A percentile compares a stretch with the other conserved stretches of the same genome.
Conservation (phyloP, 1,284 basidiomycete species). For the Trichosporon sp. region DNA sequence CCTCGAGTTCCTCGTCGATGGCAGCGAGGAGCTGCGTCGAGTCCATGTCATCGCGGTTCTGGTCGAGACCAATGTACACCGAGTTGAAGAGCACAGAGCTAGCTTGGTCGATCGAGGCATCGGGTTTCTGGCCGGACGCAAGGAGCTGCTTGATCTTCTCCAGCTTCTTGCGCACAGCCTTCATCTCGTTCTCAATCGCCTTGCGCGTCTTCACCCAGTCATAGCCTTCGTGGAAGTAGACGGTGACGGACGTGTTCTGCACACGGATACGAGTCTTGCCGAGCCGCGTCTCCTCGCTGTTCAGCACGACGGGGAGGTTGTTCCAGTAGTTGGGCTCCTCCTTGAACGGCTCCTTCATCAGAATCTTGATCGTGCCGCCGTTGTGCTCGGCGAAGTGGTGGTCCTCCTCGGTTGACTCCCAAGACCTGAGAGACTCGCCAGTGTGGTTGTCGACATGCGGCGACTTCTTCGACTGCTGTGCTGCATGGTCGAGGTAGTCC, state of each 20-base stretch:
- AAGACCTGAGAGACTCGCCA: conserved; percentile 57
- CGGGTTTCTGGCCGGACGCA: conserved; percentile 86
- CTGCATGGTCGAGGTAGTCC: conserved; percentile 79
- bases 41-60: conserved; percentile 69
- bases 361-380: conserved; percentile 82
- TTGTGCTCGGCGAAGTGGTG: conserved; percentile 85
- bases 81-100: conserved; percentile 79
- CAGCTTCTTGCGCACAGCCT: conserved; percentile 79
- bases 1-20: conserved; percentile 81
- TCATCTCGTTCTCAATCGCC: conserved; percentile 83
- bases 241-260: conserved; percentile 65
- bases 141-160: conserved; percentile 91
- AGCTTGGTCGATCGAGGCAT: conserved; percentile 74
- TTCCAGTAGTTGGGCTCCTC: conserved; percentile 74
- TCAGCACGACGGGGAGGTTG: conserved; percentile 59
- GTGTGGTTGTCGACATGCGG: conserved; percentile 67
- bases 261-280: conserved; percentile 60
- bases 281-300: conserved; percentile 43
- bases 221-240: conserved; percentile 86
- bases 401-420: conserved; percentile 58
- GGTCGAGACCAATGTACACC: conserved; percentile 77
- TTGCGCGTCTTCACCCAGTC: conserved; percentile 87
- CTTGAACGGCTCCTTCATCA: conserved; percentile 64
- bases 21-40: conserved; percentile 77
- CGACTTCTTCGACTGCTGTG: conserved; percentile 29